Percentiles rank a stretch among this genome's conserved stretches.
Conservation (phyloP, 192 early-diverging fungal genomes). For the Chytriomyces sp. region DNA sequence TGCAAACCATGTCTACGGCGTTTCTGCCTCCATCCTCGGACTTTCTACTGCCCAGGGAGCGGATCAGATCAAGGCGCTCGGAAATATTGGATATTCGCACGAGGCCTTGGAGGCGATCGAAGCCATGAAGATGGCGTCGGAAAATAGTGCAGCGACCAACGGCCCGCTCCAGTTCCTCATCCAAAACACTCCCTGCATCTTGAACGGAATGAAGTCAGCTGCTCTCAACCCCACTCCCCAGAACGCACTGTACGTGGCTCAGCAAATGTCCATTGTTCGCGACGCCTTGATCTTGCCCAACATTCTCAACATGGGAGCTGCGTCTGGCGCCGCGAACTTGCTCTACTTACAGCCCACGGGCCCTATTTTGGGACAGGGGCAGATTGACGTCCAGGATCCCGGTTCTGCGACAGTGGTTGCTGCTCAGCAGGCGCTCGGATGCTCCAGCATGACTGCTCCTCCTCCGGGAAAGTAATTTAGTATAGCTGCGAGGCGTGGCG, state of each 20-base stretch:
- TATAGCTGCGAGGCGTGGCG: not conserved
- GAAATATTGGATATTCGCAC: not conserved
- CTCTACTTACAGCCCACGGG: not conserved
- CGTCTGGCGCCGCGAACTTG: slow-evolving; percentile 2
- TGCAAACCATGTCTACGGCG: slow-evolving; percentile 13
- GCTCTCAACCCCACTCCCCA: not conserved
- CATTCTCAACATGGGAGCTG: not conserved
- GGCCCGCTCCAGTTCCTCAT: not conserved
- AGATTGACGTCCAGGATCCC: not conserved
- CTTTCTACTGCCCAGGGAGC: not conserved
- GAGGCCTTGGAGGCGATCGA: slow-evolving; percentile 1
- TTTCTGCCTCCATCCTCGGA: not conserved
- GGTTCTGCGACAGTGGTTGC: not conserved
- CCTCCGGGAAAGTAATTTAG: not conserved
- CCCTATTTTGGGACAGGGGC: not conserved
- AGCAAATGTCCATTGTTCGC: not conserved
- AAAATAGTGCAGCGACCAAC: not conserved
- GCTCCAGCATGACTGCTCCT: not conserved
- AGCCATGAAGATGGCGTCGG: not conserved
- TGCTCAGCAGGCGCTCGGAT: not conserved
- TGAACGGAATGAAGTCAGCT: not conserved
- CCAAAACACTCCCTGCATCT: not conserved
- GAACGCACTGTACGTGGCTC: not conserved
- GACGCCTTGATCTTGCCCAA: not conserved
- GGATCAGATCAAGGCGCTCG: not conserved